phyloP scores from a whole-genome alignment of 23 red algal genomes.

The Gracilariopsis chorda region DNA sequence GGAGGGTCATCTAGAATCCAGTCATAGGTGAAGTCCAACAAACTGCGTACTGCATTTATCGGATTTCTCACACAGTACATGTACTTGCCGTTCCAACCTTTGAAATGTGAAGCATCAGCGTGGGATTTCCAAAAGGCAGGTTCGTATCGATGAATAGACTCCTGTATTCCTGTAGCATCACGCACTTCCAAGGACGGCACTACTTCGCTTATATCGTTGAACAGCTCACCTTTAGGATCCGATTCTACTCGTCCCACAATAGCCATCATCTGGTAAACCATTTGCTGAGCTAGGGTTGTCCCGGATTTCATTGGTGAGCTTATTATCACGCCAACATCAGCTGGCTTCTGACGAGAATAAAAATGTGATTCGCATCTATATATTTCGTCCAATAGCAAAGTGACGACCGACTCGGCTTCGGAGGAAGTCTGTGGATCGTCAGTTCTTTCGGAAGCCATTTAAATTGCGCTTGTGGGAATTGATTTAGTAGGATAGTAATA shows the following conservation, averaged over 20 bases:
- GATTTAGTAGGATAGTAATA: no score
- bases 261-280: conserved; percentile 19
- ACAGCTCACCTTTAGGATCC: conserved; percentile 5
- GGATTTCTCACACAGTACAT: background rate
- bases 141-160: background rate
- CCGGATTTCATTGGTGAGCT: conserved; percentile 21
- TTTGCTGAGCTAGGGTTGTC: conserved; percentile 29
- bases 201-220: conserved; percentile 29
- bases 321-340: background rate
- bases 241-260: background rate
- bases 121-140: conserved; percentile 13
- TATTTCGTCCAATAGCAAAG: no score
- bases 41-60: background rate
- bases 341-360: no score
- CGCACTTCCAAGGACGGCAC: conserved; percentile 21
- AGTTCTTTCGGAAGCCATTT: no score
- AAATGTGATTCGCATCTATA: no score
- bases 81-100: background rate
- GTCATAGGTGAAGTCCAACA: background rate
- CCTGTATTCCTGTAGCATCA: background rate
- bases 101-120: background rate
- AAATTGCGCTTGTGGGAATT: no score
- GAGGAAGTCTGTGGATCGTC: no score
- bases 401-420: no score
- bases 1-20: background rate